These are phyloP conservation scores for Stylosanthes scabra DNA, from an alignment of 331 rosid genomes.

Conservation along the genomic window DNA sequence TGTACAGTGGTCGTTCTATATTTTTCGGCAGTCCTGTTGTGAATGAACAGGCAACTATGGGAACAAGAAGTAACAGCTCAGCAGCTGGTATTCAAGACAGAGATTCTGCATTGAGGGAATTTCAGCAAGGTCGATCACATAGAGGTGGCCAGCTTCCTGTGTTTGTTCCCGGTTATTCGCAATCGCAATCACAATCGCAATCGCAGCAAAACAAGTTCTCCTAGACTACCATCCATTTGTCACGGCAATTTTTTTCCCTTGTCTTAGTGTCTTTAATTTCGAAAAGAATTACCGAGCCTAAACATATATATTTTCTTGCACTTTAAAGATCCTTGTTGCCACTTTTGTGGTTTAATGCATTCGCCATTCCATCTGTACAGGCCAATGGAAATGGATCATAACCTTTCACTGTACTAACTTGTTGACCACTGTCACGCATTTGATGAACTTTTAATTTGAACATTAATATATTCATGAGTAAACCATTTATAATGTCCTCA, in stretches of 20 bases:
- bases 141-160: constrained; percentile 80
- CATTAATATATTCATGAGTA: background rate
- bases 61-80: constrained; percentile 53
- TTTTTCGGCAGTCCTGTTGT: constrained; percentile 74
- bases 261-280: background rate
- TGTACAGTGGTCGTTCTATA: constrained; percentile 73
- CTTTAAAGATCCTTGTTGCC: constrained; percentile 31
- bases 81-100: constrained; percentile 47
- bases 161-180: constrained; percentile 69
- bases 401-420: constrained; percentile 28
- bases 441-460: constrained; percentile 8
- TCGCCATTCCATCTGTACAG: constrained; percentile 48
- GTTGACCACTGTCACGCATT: constrained; percentile 27
- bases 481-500: too few species aligned
- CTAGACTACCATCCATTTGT: constrained; percentile 42
- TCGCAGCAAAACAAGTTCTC: constrained; percentile 55
- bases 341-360: constrained; percentile 23
- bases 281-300: constrained; percentile 6
- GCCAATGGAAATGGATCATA: constrained; percentile 32
- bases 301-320: constrained; percentile 18
- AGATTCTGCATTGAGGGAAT: constrained; percentile 49
- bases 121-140: constrained; percentile 68
- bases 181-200: too few species aligned
- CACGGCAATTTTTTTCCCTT: constrained; percentile 13
- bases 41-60: constrained; percentile 56